Conservation (phyloP, 176 grass and related monocot genomes). For the Cymbopogon citratus region DNA sequence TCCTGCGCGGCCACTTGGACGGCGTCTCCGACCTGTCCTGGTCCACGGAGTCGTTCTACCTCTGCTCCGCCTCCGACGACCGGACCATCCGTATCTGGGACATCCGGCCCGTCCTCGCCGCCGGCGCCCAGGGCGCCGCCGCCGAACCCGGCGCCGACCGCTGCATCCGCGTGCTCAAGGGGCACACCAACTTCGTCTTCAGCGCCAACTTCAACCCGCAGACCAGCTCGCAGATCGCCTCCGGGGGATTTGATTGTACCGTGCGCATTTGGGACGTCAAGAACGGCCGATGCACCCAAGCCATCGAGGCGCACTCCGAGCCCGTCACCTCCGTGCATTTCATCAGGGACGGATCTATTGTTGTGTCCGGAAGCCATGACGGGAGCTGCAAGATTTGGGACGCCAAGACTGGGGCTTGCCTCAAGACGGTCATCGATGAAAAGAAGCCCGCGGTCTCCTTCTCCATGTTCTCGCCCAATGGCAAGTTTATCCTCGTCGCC, state of each 20-base stretch:
- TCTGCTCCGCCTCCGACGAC: slow-evolving; percentile 93
- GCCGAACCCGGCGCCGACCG: slow-evolving; percentile 33
- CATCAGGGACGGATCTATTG: slow-evolving; percentile 84
- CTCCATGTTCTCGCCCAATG: slow-evolving; percentile 89
- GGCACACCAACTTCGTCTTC: slow-evolving; percentile 74
- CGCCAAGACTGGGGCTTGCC: slow-evolving; percentile 52
- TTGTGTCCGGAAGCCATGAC: slow-evolving; percentile 84
- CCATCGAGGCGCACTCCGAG: slow-evolving; percentile 69
- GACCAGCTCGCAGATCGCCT: slow-evolving; percentile 63
- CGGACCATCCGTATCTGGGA: slow-evolving; percentile 74
- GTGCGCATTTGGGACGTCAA: slow-evolving; percentile 82
- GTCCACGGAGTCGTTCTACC: slow-evolving; percentile 80
- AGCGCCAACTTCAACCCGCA: slow-evolving; percentile 91
- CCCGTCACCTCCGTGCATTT: slow-evolving; percentile 86
- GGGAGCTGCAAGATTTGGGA: slow-evolving; percentile 98
- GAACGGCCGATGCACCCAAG: slow-evolving; percentile 42
- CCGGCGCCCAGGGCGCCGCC: neutral
- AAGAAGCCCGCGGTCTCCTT: slow-evolving; percentile 77
- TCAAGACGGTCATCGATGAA: slow-evolving; percentile 83
- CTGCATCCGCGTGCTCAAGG: slow-evolving; percentile 65
- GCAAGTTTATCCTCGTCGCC: slow-evolving; percentile 83
- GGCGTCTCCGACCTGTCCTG: slow-evolving; percentile 84
- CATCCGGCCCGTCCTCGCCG: slow-evolving; percentile 48
- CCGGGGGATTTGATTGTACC: slow-evolving; percentile 76
- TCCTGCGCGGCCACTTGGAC: slow-evolving; percentile 56